These are phyloP conservation scores for Trichopus zeylanicus DNA, from an alignment of 116 monocot genomes.

Conservation along the genomic window DNA sequence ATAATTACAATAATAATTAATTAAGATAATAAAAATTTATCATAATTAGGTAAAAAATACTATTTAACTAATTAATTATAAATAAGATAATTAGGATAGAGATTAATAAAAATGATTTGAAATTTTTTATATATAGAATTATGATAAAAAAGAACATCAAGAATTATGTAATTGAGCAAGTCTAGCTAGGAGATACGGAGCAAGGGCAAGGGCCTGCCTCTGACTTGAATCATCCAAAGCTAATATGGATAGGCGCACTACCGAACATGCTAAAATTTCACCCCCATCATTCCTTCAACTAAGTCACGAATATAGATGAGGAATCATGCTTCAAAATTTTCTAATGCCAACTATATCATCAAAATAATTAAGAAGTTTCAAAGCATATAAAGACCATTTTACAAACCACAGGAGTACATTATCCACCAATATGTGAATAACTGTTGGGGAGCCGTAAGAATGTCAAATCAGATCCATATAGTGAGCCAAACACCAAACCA, in stretches of 20 bases:
- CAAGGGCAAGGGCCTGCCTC: slow-evolving; percentile 86
- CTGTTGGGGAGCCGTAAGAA: no score
- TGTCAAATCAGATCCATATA: no score
- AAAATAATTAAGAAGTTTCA: background rate
- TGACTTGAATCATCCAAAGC: slow-evolving; percentile 88
- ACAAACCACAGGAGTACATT: background rate
- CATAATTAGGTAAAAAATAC: no score
- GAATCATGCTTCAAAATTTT: slow-evolving; percentile 34
- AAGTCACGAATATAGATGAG: slow-evolving; percentile 64
- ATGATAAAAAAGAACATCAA: background rate
- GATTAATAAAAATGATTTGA: no score
- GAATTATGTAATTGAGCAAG: slow-evolving; percentile 65
- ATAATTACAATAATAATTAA: no score
- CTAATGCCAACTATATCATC: background rate
- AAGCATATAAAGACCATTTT: background rate
- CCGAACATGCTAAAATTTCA: slow-evolving; percentile 97
- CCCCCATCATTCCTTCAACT: slow-evolving; percentile 93
- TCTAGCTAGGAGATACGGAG: slow-evolving; percentile 88
- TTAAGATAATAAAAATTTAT: no score
- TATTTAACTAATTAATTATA: no score
- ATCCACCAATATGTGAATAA: no score
- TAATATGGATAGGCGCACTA: slow-evolving; percentile 84
- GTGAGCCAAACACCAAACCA: no score
- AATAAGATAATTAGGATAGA: no score
- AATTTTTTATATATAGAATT: no score